Evolutionary conservation across 805 yeast genomes (phyloP), one percentile per base, ranked within the genome.

Genomic region (Lipomyces anomalus): DNA sequence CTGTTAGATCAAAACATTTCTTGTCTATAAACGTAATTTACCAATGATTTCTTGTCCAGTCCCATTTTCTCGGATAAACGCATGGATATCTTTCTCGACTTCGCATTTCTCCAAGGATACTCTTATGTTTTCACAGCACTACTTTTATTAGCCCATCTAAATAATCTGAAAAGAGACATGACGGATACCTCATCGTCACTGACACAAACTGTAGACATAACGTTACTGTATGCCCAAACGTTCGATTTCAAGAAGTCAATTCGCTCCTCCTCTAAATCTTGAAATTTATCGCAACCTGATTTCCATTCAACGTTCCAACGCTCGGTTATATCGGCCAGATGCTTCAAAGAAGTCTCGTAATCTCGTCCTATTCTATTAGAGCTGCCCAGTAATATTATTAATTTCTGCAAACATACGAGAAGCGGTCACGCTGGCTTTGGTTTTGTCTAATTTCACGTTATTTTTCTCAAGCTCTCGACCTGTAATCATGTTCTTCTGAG

Each of bases 171-270:
- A n/a, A n/a, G n/a, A n/a, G n/a, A n/a, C n/a, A n/a, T n/a, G n/a
- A n/a, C n/a, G n/a, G n/a, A 7, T 36, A 42, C 46, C 46, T 49
- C 81, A 59, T 87, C 95, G 57, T 82, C 84, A 36, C 78, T 76
- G 26, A 86, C 89, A 60, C 95, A 87, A 2, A 80, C 71, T 0
- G 85, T 72, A 5, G 94, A 84, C 6, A 84, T 70, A 33, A 79
- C 71, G 63, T 86, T 86, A 38, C 90, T 79, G 58, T 72, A 85
- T 35, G 79, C 83, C 84, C 95, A 87, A 48, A 87, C 63, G 55
- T 80, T 84, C 16, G 81, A 69, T 57, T 84, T 82, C 46, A 83
- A 59, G 50, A 79, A 74, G 56, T 81, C 82, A 44, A 84, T 75
- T 51, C 89, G 73, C 59, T 83, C 87, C 40, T 78, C 76, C 60